A percentile compares a stretch with the other conserved stretches of the same genome.
phyloP scores from a whole-genome alignment of 257 asterid genomes.

The Jacaranda copaia region DNA sequence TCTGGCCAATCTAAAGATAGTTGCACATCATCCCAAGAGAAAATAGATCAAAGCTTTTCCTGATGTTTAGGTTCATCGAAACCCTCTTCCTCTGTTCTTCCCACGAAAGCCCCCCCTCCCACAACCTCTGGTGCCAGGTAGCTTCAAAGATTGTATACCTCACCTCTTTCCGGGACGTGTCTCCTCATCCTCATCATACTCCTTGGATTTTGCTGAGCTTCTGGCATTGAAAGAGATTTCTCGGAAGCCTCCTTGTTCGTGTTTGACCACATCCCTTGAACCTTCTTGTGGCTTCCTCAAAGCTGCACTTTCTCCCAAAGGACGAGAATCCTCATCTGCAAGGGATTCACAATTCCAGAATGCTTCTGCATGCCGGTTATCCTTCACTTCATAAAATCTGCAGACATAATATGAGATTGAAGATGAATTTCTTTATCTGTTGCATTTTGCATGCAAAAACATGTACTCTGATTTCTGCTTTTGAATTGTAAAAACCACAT shows the following conservation, averaged over 20 bases:
- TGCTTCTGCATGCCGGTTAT: constrained; percentile 89
- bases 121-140: constrained; percentile 58
- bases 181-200: constrained; percentile 65
- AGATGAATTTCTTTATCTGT: not conserved
- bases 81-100: constrained; percentile 50
- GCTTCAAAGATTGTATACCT: constrained; percentile 74
- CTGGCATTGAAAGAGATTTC: constrained; percentile 79
- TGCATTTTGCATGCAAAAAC: too few relatives aligned
- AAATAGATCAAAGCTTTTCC: not conserved
- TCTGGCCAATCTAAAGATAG: too few relatives aligned
- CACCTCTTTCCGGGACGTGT: constrained; percentile 61
- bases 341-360: constrained; percentile 70
- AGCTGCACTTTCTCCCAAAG: constrained; percentile 84
- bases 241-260: constrained; percentile 84
- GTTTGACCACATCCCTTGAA: constrained; percentile 59
- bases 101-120: constrained; percentile 49
- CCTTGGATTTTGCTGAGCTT: constrained; percentile 62
- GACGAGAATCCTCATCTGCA: constrained; percentile 78
- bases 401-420: constrained; percentile 12
- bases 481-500: too few relatives aligned
- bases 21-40: too few relatives aligned
- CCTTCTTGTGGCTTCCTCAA: constrained; percentile 34
- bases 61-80: constrained; percentile 24
- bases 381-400: constrained; percentile 94
- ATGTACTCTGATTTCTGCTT: too few relatives aligned